phyloP scores from a whole-genome alignment of 495 filamentous ascomycete species.

The Neurospora terricola region DNA sequence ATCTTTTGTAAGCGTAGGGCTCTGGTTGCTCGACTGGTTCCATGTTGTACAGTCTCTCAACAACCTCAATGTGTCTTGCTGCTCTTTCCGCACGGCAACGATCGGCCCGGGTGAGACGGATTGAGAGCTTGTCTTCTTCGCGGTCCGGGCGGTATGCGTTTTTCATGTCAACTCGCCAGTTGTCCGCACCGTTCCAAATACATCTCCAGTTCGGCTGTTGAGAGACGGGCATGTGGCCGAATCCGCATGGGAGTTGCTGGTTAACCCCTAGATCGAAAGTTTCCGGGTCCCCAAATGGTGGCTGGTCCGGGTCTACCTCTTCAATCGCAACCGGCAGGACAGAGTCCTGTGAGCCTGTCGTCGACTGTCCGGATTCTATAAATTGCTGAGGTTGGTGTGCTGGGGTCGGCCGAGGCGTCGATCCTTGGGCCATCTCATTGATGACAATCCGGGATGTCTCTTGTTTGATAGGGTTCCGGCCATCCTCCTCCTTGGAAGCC shows the following conservation, averaged over 20 bases:
- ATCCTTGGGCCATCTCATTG: neutral
- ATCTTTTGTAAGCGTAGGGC: neutral
- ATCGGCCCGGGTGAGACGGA: neutral
- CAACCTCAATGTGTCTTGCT: neutral
- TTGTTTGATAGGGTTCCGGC: neutral
- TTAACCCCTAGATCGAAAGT: neutral
- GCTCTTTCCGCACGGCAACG: neutral
- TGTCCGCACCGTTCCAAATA: neutral
- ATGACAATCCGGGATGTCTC: neutral
- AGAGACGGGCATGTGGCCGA: neutral
- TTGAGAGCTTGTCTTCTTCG: neutral
- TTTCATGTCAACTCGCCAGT: neutral
- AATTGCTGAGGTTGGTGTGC: neutral
- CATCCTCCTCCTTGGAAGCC: too few relatives aligned
- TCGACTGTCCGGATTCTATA: neutral
- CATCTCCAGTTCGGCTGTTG: neutral
- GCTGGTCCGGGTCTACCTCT: neutral
- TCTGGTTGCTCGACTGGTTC: neutral
- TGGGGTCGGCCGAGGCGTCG: neutral
- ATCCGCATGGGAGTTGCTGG: neutral
- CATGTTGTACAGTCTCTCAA: neutral
- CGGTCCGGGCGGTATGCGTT: neutral
- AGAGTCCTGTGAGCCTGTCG: rapidly evolving
- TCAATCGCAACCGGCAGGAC: neutral
- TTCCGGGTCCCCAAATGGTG: neutral